phyloP scores from a whole-genome alignment of 331 rosid species.

The Erythrophleum ivorense region DNA sequence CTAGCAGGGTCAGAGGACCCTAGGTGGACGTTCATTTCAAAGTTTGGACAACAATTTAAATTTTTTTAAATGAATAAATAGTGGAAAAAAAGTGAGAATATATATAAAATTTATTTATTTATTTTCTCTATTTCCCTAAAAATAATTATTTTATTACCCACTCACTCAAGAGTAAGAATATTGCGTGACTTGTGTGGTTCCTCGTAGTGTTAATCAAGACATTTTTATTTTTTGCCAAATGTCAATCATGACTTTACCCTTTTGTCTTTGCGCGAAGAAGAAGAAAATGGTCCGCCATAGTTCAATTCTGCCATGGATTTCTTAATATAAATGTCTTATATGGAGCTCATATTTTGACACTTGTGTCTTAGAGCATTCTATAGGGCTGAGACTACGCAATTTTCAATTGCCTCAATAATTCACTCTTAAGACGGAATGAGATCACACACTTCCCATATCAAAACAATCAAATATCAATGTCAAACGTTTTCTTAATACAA shows the following conservation, averaged over 20 bases:
- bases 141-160: too few relatives aligned
- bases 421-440: slow-evolving; percentile 5
- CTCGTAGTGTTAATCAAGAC: background rate
- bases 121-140: too few relatives aligned
- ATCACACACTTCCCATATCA: slow-evolving; percentile 20
- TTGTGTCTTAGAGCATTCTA: slow-evolving; percentile 30
- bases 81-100: too few relatives aligned
- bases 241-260: background rate
- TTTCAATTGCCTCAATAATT: slow-evolving; percentile 15
- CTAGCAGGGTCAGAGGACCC: background rate
- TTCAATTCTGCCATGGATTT: slow-evolving; percentile 35
- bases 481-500: background rate
- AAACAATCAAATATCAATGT: slow-evolving; percentile 13
- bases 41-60: background rate
- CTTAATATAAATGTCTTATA: slow-evolving; percentile 1
- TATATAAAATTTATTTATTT: too few relatives aligned
- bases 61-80: too few relatives aligned
- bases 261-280: slow-evolving; percentile 27
- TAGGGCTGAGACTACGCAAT: background rate
- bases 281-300: slow-evolving; percentile 29
- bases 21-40: slow-evolving; percentile 23
- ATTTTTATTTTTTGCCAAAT: too few relatives aligned
- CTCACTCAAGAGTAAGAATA: too few relatives aligned
- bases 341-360: slow-evolving; percentile 43
- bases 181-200: slow-evolving; percentile 19